Evolutionary conservation across 1,284 basidiomycete genomes (phyloP), one percentile per base, ranked within the genome.

Genomic region (Cutaneotrichosporon sp.): DNA sequence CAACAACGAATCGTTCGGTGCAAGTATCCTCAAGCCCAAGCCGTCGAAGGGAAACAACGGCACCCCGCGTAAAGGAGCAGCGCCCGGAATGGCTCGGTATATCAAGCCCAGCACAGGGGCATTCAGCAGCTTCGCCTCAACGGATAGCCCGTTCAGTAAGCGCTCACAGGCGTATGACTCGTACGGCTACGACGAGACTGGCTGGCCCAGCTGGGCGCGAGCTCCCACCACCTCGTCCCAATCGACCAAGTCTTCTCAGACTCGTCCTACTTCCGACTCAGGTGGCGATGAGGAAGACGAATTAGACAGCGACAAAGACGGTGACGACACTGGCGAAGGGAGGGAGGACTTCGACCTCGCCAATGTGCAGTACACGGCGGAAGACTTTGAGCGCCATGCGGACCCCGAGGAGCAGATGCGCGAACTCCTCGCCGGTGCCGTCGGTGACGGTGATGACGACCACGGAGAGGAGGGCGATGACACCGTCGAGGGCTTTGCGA

Each of bases 401-500:
- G 82, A 85, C 24, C 76, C 78, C 3, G 77, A 81, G 32, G 76
- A 78, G 25, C 81, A 84, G 48, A 74, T 79, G 72, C 65, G 72
- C 31, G 76, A 78, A 49, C 65, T 79, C 8, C 61, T 78, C 11
- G 70, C 72, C 16, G 73, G 73, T 2, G 76, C 76, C 0, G 66
- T 77, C 3, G 76, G 76, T 6, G 75, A 74, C 25, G 69, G 69
- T 4, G 68, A 72, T 44, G 69, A 63, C 25, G 73, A 70, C 16
- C 55, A 61, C 20, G 66, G 59, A 32, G 79, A 87, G 35, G 79
- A 84, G 49, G 70, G 69, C 5, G 82, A 88, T 53, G 81, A 84
- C 2, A 75, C 78, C 3, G 85, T 91, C 1, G 79, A 84, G 12
- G 88, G 87, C 0, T 90, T 92, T 67, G 77, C 77, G 9, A 80